Percentiles rank a stretch among this genome's conserved stretches.
Evolutionary conservation across 179 eudicot genomes (phyloP).

Genomic region (Silene noctiflora): DNA sequence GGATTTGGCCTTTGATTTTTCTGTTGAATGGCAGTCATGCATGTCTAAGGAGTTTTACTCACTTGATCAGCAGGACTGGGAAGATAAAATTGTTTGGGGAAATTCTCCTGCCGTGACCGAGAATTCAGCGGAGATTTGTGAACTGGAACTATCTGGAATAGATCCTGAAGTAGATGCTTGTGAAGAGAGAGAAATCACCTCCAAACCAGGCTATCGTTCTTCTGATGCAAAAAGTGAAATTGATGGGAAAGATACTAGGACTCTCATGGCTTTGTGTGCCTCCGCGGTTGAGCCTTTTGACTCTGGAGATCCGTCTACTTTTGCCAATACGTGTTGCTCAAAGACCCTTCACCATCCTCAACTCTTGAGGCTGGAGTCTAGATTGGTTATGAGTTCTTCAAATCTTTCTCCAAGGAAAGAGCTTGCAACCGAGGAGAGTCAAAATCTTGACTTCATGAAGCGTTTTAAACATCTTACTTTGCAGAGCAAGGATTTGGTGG

Average conservation of each 20-base stretch:
- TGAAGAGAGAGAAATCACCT: slow-evolving; percentile 34
- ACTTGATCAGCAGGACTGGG: slow-evolving; percentile 96
- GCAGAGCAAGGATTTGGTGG: slow-evolving; percentile 69
- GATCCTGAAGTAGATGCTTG: slow-evolving; percentile 44
- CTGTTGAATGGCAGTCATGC: slow-evolving; percentile 39
- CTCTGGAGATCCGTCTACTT: slow-evolving; percentile 32
- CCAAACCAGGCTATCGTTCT: slow-evolving; percentile 18
- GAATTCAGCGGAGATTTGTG: slow-evolving; percentile 56
- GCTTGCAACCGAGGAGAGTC: slow-evolving; percentile 38
- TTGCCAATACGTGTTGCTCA: slow-evolving; percentile 22
- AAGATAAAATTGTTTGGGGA: slow-evolving; percentile 79
- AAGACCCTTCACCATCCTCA: slow-evolving; percentile 61
- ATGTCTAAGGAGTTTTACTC: slow-evolving; percentile 50
- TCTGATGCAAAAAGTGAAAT: slow-evolving; percentile 25
- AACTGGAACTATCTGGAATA: slow-evolving; percentile 63
- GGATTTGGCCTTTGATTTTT: slow-evolving; percentile 31
- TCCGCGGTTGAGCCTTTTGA: slow-evolving; percentile 65
- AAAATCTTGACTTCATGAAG: slow-evolving; percentile 44
- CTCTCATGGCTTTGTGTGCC: slow-evolving; percentile 28
- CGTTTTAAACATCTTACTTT: slow-evolving; percentile 68
- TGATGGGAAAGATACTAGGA: slow-evolving; percentile 37
- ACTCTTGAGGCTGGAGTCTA: slow-evolving; percentile 71
- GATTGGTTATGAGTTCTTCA: slow-evolving; percentile 35
- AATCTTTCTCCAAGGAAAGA: slow-evolving; percentile 35
- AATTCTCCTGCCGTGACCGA: slow-evolving; percentile 55